Evolutionary conservation across 768 basidiomycete genomes (phyloP), one percentile per base, ranked within the genome.

Genomic region (Paxillus ammoniavirescens): DNA sequence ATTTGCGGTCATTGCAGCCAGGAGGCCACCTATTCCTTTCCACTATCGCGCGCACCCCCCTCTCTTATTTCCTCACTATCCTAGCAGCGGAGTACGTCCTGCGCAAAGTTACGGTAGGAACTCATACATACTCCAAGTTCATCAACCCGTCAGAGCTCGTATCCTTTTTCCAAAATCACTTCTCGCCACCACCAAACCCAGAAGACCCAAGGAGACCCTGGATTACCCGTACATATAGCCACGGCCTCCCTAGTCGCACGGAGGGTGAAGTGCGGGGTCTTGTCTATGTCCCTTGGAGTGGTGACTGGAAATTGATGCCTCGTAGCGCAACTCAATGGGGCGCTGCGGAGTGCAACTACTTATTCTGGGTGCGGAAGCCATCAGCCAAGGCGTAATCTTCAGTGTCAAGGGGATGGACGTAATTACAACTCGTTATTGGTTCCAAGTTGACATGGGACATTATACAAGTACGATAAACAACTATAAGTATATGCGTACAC

Each of bases 11-110:
- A 30, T 41, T 33, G 23, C 61, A 98, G 94, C 97, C 97, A 10
- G 94, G 94, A 5, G 96, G 97, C 3, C 93, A 96, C 64, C 81
- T 99, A 15, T 90, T 98, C 76, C 78, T 99, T 36, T 98, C 95
- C 12, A 98, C 96, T 13, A 90, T 99, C 58, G 86, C 96, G 0
- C 90, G 97, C 37, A 89, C 87, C 9, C 84, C 86, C 4, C 76
- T 91, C 40, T 72, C 88, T n/a, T 83, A 83, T 60, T 68, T 88
- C 46, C 67, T 90, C 33, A 86, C 87, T 5, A 85, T 91, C 56
- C 73, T 86, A 43, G 71, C 92, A 33, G 96, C 95, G 1, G 96
- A 99, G 70, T 74, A 91, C 42, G 67, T 93, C 54, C 75, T 95
- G 14, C 77, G 87, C 3, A 79, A 90, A 63, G 97, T 98, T 49